Conservation (phyloP, 2,329 filamentous ascomycete genomes). For the Monilinia aucupariae region DNA sequence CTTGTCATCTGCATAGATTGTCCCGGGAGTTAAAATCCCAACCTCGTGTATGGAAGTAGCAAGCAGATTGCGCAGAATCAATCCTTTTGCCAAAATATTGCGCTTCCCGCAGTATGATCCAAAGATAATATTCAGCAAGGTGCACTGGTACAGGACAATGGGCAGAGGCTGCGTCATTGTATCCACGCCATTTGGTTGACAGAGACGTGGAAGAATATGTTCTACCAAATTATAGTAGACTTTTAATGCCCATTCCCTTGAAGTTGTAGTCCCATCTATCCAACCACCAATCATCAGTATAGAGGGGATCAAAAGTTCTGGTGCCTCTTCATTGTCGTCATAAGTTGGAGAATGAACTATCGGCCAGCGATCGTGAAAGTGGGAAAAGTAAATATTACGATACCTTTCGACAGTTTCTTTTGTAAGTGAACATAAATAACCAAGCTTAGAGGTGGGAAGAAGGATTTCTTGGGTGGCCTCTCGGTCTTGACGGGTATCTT, state of each 20-base stretch:
- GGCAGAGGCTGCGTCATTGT: conserved; percentile 27
- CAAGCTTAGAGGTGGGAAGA: background rate
- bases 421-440: background rate
- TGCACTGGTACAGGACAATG: conserved; percentile 33
- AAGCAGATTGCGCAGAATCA: conserved; percentile 37
- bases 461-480: background rate
- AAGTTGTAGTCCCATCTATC: conserved; percentile 33
- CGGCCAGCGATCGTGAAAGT: conserved; percentile 41
- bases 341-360: conserved; percentile 39
- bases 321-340: conserved; percentile 28
- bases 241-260: conserved; percentile 31
- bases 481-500: conserved; percentile 9
- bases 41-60: conserved; percentile 36
- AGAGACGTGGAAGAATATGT: conserved; percentile 24
- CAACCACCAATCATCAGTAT: conserved; percentile 40
- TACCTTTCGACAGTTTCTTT: conserved; percentile 22
- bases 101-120: conserved; percentile 32
- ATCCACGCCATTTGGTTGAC: conserved; percentile 32
- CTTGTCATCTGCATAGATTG: conserved; percentile 36
- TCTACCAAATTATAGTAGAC: conserved; percentile 36
- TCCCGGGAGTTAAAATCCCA: conserved; percentile 37
- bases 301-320: conserved; percentile 31
- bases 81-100: conserved; percentile 32
- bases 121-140: conserved; percentile 40
- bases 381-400: conserved; percentile 37